phyloP scores from a whole-genome alignment of 1,284 basidiomycete genomes.

The Cutaneotrichosporon cavernicola region DNA sequence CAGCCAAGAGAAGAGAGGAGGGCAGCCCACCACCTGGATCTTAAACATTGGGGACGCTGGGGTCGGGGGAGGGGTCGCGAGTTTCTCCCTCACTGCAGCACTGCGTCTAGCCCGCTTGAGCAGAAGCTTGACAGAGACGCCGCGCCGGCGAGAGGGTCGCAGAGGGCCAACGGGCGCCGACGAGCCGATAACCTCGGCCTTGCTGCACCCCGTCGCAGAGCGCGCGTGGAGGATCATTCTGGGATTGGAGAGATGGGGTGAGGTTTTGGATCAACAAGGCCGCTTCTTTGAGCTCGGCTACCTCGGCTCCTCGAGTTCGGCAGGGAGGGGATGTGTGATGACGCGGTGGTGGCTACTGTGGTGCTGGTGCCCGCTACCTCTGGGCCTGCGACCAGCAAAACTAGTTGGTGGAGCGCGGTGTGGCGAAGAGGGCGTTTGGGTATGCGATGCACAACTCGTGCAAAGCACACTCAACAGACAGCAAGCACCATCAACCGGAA shows the following conservation, averaged over 20 bases:
- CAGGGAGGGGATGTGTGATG: neutral
- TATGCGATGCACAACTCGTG: slow-evolving; percentile 1
- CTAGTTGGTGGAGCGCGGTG: neutral
- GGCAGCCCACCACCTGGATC: slow-evolving; percentile 6
- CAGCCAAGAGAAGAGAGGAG: slow-evolving; percentile 3
- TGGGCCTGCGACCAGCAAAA: neutral
- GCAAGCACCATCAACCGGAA: neutral
- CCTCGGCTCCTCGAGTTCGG: neutral
- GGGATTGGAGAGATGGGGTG: neutral
- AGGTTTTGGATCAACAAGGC: neutral
- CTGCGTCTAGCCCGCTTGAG: slow-evolving; percentile 1
- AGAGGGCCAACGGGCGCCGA: neutral
- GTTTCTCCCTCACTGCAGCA: neutral
- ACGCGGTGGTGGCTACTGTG: neutral
- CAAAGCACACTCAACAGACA: slow-evolving; percentile 10
- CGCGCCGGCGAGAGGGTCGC: neutral
- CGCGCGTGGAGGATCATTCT: slow-evolving; percentile 3
- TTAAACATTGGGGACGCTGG: slow-evolving; percentile 4
- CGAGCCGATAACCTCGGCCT: slow-evolving; percentile 1
- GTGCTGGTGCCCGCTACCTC: neutral
- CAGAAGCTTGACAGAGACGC: neutral
- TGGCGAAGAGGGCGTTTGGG: slow-evolving; percentile 3
- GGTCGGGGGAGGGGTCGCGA: neutral
- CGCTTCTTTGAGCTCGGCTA: slow-evolving; percentile 5
- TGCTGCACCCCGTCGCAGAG: slow-evolving; percentile 2